Evolutionary conservation across 1,139 yeast species (phyloP).

Genomic region (Scheffersomyces insectosa): DNA sequence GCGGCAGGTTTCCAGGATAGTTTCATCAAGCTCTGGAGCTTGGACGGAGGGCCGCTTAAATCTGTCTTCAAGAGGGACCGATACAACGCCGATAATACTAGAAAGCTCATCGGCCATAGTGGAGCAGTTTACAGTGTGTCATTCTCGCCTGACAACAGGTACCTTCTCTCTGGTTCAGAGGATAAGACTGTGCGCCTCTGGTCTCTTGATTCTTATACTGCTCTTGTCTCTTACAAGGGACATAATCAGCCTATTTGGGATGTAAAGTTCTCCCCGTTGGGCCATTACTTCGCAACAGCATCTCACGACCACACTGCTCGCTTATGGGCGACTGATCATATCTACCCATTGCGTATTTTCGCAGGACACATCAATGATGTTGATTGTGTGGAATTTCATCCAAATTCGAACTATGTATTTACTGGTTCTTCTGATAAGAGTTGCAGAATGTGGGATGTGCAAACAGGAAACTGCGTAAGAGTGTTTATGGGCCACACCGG

Average conservation of each 20-base stretch:
- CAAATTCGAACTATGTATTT: conserved; percentile 89
- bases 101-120: conserved; percentile 86
- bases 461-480: conserved; percentile 84
- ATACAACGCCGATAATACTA: conserved; percentile 45
- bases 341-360: conserved; percentile 90
- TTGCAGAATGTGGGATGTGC: conserved; percentile 97
- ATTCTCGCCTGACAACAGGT: conserved; percentile 87
- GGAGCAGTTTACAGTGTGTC: conserved; percentile 92
- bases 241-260: conserved; percentile 99
- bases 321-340: conserved; percentile 97
- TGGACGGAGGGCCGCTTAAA: conserved; percentile 82
- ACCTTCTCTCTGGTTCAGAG: conserved; percentile 80
- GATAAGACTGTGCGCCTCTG: conserved; percentile 91
- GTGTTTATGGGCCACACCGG: conserved; percentile 95
- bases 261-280: conserved; percentile 89
- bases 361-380: conserved; percentile 98
- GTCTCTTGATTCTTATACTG: conserved; percentile 89
- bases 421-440: conserved; percentile 97
- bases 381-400: conserved; percentile 93
- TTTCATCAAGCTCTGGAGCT: conserved; percentile 85
- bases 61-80: conserved; percentile 66
- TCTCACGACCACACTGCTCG: conserved; percentile 98
- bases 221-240: conserved; percentile 92
- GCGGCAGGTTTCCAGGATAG: conserved; percentile 97
- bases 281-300: conserved; percentile 96